phyloP scores from a whole-genome alignment of 345 rosid species.

The Boechera stricta region DNA sequence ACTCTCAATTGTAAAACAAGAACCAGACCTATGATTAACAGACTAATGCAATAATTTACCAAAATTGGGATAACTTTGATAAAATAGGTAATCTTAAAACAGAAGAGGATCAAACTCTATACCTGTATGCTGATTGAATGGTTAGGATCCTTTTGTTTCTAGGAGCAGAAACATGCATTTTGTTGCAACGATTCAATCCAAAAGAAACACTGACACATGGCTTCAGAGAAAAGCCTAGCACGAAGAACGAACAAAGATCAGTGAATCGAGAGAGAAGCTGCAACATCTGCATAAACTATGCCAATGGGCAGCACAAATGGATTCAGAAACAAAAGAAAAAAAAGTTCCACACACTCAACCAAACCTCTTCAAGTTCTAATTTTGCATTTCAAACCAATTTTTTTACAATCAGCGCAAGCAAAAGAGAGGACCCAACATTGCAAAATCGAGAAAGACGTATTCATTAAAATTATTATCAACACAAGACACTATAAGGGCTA shows the following conservation, averaged over 20 bases:
- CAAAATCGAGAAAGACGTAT: background rate
- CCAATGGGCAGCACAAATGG: background rate
- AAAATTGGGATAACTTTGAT: background rate
- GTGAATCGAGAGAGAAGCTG: background rate
- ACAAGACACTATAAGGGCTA: background rate
- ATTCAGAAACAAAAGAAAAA: background rate
- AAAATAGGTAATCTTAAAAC: background rate
- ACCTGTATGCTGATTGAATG: conserved; percentile 80
- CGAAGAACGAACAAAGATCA: background rate
- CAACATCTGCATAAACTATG: background rate
- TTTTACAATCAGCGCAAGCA: background rate
- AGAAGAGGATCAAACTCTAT: conserved; percentile 21
- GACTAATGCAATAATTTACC: background rate
- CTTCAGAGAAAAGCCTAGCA: conserved; percentile 55
- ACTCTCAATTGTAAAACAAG: conserved; percentile 9
- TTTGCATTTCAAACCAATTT: background rate
- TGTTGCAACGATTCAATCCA: conserved; percentile 46
- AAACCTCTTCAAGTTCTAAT: background rate
- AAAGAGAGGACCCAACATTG: conserved; percentile 5
- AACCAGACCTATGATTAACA: background rate
- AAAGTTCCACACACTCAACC: background rate
- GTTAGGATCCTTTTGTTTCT: conserved; percentile 54
- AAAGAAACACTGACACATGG: conserved; percentile 59
- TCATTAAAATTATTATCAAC: background rate
- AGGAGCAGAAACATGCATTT: conserved; percentile 51